A percentile compares a stretch with the other conserved stretches of the same genome.
phyloP scores from a whole-genome alignment of 2,329 filamentous ascomycete genomes.

The Talaromyces verruculosus region DNA sequence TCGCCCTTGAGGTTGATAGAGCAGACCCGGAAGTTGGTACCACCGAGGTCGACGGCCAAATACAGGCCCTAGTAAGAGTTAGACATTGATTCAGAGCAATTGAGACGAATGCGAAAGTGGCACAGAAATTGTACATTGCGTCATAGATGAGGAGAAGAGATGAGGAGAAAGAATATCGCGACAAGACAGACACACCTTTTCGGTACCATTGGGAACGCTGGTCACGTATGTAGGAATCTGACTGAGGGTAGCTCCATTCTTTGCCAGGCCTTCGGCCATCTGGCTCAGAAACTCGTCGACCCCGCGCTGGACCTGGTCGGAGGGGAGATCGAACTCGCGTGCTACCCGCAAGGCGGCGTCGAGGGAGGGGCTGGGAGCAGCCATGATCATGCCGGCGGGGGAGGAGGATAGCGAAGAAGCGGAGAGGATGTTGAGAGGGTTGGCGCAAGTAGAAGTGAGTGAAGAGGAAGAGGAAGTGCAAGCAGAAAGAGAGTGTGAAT shows the following conservation, averaged over 20 bases:
- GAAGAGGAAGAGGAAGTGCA: not conserved
- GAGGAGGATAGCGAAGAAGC: not conserved
- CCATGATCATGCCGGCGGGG: constrained; percentile 17
- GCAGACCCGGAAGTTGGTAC: constrained; percentile 97
- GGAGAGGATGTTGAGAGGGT: constrained; percentile 13
- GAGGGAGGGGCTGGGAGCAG: constrained; percentile 43
- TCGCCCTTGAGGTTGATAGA: constrained; percentile 92
- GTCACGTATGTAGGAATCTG: constrained; percentile 98
- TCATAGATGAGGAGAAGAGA: not conserved
- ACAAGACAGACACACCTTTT: constrained; percentile 65
- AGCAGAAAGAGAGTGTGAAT: not conserved
- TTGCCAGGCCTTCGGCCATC: constrained; percentile 80
- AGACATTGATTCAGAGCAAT: not conserved
- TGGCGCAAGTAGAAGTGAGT: not conserved
- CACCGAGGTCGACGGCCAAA: constrained; percentile 94
- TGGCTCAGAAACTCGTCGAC: constrained; percentile 84
- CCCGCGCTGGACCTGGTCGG: constrained; percentile 73
- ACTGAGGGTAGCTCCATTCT: constrained; percentile 77
- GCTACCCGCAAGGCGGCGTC: constrained; percentile 78
- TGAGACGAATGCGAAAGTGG: constrained; percentile 19
- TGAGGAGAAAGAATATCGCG: not conserved
- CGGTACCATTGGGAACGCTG: constrained; percentile 90
- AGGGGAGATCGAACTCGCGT: constrained; percentile 79
- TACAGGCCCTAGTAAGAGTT: constrained; percentile 70
- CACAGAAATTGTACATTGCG: not conserved